Conservation (phyloP, 306 rosid genomes). For the Gastrolobium bilobum region DNA sequence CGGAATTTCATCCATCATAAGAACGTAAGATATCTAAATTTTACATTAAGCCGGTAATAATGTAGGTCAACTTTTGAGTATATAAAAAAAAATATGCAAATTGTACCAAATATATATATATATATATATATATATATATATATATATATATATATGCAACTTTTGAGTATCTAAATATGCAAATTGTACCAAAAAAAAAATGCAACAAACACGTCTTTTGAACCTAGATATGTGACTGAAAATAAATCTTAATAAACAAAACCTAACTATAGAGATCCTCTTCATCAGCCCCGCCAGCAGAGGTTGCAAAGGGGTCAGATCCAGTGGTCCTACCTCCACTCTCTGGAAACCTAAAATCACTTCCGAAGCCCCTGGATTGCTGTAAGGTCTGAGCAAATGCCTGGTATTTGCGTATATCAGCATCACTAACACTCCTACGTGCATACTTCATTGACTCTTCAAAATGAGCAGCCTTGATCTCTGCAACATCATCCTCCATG, state of each 20-base stretch:
- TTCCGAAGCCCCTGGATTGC: slow-evolving; percentile 64
- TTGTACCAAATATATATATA: too few relatives aligned
- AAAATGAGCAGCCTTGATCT: slow-evolving; percentile 62
- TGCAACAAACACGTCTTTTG: background rate
- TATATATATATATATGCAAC: too few relatives aligned
- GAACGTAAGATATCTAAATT: background rate
- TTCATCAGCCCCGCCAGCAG: slow-evolving; percentile 61
- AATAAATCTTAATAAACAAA: background rate
- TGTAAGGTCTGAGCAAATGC: slow-evolving; percentile 66
- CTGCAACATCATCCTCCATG: slow-evolving; percentile 53
- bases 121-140: too few relatives aligned
- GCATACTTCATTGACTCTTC: slow-evolving; percentile 68
- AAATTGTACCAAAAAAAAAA: too few relatives aligned
- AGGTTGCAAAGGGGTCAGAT: slow-evolving; percentile 56
- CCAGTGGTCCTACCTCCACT: slow-evolving; percentile 45
- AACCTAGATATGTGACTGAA: background rate
- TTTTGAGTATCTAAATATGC: too few relatives aligned
- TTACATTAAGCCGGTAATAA: background rate
- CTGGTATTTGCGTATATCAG: slow-evolving; percentile 65
- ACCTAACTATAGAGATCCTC: slow-evolving; percentile 56
- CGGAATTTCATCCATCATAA: background rate
- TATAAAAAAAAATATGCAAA: slow-evolving; percentile 22
- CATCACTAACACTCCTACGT: slow-evolving; percentile 58
- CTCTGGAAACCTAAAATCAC: slow-evolving; percentile 58
- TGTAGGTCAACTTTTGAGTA: background rate